Percentiles rank a stretch among this genome's conserved stretches.
Conservation (phyloP, 2,329 filamentous ascomycete genomes). For the Fusarium papillatum region DNA sequence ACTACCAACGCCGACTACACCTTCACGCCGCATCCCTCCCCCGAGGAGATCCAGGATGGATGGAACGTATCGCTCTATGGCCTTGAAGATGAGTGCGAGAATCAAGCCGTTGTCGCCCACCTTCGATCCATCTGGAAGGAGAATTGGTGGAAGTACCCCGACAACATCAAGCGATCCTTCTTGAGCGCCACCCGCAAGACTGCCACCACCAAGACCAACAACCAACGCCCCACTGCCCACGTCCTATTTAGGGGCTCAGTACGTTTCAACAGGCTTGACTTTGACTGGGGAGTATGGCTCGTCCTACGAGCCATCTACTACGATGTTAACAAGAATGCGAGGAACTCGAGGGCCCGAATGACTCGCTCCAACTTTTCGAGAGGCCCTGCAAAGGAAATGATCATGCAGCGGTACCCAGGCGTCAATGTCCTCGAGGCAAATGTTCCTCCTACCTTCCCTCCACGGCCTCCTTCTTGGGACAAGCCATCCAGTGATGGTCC, state of each 20-base stretch:
- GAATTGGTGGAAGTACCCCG: background rate
- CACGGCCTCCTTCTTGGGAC: background rate
- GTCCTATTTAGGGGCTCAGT: background rate
- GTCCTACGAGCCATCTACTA: background rate
- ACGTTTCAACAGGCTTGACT: background rate
- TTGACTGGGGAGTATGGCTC: background rate
- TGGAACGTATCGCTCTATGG: background rate
- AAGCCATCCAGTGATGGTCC: background rate
- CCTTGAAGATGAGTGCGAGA: background rate
- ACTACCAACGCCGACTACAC: background rate
- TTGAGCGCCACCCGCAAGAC: background rate
- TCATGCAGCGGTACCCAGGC: background rate
- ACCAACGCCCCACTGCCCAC: background rate
- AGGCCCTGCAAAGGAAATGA: background rate
- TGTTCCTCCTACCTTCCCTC: background rate
- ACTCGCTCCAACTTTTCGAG: background rate
- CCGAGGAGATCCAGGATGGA: background rate
- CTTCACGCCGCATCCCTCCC: background rate
- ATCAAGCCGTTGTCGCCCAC: background rate
- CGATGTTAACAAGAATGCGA: background rate
- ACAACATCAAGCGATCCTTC: background rate
- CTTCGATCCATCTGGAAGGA: background rate
- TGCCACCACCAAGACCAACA: background rate
- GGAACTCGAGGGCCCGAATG: too few species aligned
- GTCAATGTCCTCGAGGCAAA: background rate